Percentiles rank a stretch among this genome's conserved stretches.
phyloP scores from a whole-genome alignment of 2,329 filamentous ascomycete species.

The Exserohilum turcica region DNA sequence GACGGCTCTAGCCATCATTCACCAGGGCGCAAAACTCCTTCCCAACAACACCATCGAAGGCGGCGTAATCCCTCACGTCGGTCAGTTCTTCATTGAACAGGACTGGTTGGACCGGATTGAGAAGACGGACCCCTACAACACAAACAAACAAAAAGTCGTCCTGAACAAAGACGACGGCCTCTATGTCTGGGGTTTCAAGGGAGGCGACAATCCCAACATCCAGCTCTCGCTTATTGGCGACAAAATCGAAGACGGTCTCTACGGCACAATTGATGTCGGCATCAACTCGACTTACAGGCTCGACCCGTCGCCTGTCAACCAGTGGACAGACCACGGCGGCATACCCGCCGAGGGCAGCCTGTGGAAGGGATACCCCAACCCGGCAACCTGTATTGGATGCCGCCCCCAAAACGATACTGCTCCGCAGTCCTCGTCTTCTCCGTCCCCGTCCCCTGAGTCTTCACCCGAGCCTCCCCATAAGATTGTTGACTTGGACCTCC shows the following conservation, averaged over 20 bases:
- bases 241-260: slow-evolving; percentile 38
- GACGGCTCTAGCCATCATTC: slow-evolving; percentile 38
- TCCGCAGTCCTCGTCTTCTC: too few relatives aligned
- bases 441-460: too few relatives aligned
- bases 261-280: slow-evolving; percentile 41
- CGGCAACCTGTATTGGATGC: slow-evolving; percentile 5
- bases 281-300: slow-evolving; percentile 36
- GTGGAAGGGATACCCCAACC: slow-evolving; percentile 39
- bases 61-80: slow-evolving; percentile 62
- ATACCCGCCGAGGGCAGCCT: slow-evolving; percentile 30
- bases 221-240: slow-evolving; percentile 62
- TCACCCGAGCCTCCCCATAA: too few relatives aligned
- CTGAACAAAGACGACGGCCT: slow-evolving; percentile 59
- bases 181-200: slow-evolving; percentile 54
- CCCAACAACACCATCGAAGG: slow-evolving; percentile 59
- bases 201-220: slow-evolving; percentile 60
- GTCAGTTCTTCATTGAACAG: slow-evolving; percentile 69
- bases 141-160: slow-evolving; percentile 52
- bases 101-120: slow-evolving; percentile 60
- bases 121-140: slow-evolving; percentile 51
- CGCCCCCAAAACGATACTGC: too few relatives aligned
- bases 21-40: slow-evolving; percentile 48
- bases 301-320: slow-evolving; percentile 36
- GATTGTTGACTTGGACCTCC: too few relatives aligned
- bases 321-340: slow-evolving; percentile 36